Base-by-base conservation (phyloP, 345 rosid genomes). In the Rhizophora apiculata region DNA sequence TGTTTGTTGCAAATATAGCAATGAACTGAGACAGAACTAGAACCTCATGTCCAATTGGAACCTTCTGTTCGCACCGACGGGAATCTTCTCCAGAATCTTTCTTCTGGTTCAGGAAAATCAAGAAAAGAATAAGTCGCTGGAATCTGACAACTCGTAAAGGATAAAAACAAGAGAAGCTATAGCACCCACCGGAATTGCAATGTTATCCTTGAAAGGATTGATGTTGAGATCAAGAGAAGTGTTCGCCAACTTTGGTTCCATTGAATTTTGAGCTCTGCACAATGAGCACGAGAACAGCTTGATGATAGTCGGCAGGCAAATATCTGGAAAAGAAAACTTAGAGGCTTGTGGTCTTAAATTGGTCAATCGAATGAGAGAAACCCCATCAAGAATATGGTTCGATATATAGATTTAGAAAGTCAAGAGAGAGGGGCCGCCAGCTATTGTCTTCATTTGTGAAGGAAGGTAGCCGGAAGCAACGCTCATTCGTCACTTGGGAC, bases 221-320 rank as follows among this genome's bases (percentile, higher is more conserved):
- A 78, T 74, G 34, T 82, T 86, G 78, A 92, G 92, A 60, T 87
- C 85, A 24, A 92, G 92, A 51, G 89, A 76, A 7, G 86, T 81
- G 63, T 84, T 85, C 39, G 74, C 82, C 80, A 77, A 72, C 19
- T 75, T 21, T 1, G 84, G 79, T 16, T 80, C 86, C 86, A 83
- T 83, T 3, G 57, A 60, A 18, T 2, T 15, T 57, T 21, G 58
- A 39, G 21, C 60, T 30, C 46, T 11, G 1, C 2, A 39, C 20
- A 22, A 3, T 3, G 60, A 21, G 29, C 60, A 27, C 31, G 2
- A 56, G 49, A 43, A 3, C 3, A 43, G 19, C 49, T 43, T 15
- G 49, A 13, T 11, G 18, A 15, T 3, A 39, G 46, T 10, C 9
- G 15, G 46, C 46, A 39, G 46, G 49, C 49, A 43, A 43, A 43